Percentiles rank a stretch among this genome's conserved stretches.
These are phyloP conservation scores for Candida glaebosa DNA, from an alignment of 805 yeast genomes.

Conservation along the genomic window DNA sequence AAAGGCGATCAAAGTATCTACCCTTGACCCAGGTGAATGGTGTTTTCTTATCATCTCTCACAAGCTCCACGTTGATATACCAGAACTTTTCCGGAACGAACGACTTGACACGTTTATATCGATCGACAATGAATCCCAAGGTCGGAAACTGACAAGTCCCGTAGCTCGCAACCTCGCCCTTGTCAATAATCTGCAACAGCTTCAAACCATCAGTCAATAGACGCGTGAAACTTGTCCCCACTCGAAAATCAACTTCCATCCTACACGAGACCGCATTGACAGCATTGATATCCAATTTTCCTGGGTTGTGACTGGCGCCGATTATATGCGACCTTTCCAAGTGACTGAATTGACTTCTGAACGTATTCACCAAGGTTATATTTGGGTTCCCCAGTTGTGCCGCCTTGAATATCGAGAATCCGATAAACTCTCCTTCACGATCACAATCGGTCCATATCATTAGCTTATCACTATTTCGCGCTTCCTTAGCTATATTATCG, in stretches of 20 bases:
- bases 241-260: constrained; percentile 80
- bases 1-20: constrained; percentile 68
- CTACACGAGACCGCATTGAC: constrained; percentile 85
- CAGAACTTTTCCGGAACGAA: constrained; percentile 81
- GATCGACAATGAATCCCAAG: constrained; percentile 90
- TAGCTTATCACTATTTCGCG: constrained; percentile 53
- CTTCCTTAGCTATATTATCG: constrained; percentile 64
- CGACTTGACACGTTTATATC: constrained; percentile 69
- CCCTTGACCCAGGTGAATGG: constrained; percentile 70
- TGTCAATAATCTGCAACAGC: constrained; percentile 25
- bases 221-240: constrained; percentile 88
- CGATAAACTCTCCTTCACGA: constrained; percentile 93
- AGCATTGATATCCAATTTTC: constrained; percentile 57
- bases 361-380: constrained; percentile 43
- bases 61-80: constrained; percentile 56
- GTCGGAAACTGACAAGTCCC: constrained; percentile 98
- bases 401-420: constrained; percentile 73
- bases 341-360: constrained; percentile 86
- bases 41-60: constrained; percentile 38
- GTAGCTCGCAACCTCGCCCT: constrained; percentile 54
- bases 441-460: constrained; percentile 99
- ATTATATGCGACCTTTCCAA: constrained; percentile 71
- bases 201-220: constrained; percentile 58
- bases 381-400: constrained; percentile 52
- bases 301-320: constrained; percentile 71